Conservation (phyloP, 495 filamentous ascomycete genomes). For the Hamigera avellanea region DNA sequence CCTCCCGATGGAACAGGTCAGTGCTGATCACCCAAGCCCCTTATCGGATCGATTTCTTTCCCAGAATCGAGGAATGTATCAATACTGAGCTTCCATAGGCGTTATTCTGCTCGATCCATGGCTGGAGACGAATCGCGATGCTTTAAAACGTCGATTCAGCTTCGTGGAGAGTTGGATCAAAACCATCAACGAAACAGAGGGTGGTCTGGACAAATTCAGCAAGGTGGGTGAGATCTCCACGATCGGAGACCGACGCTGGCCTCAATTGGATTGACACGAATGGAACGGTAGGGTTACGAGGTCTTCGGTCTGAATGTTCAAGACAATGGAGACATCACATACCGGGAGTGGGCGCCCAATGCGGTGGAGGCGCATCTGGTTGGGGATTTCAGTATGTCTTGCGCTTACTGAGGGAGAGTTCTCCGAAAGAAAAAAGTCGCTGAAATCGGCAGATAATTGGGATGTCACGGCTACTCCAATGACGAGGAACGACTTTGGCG, state of each 20-base stretch:
- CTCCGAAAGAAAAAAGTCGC: background rate
- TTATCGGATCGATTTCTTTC: background rate
- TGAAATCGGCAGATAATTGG: conserved; percentile 64
- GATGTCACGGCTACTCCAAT: conserved; percentile 70
- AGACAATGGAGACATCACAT: conserved; percentile 72
- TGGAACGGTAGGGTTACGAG: conserved; percentile 57
- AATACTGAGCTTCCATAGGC: conserved; percentile 36
- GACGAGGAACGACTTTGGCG: conserved; percentile 74
- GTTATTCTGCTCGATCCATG: conserved; percentile 82
- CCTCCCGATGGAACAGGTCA: conserved; percentile 16
- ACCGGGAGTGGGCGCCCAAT: conserved; percentile 95
- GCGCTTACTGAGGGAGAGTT: background rate
- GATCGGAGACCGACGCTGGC: background rate
- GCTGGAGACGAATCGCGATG: conserved; percentile 73
- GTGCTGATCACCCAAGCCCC: conserved; percentile 2
- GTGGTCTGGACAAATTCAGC: conserved; percentile 86
- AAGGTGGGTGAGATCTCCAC: conserved; percentile 39
- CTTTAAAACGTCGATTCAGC: conserved; percentile 61
- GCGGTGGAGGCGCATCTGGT: conserved; percentile 75
- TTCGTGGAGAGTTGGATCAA: conserved; percentile 85
- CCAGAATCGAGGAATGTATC: background rate
- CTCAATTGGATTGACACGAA: background rate
- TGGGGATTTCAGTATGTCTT: conserved; percentile 79
- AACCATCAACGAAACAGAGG: conserved; percentile 70
- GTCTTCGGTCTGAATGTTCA: conserved; percentile 71